Percentiles rank a stretch among this genome's conserved stretches.
These are phyloP conservation scores for Pyrus betulifolia DNA, from an alignment of 306 rosid genomes.

Conservation along the genomic window DNA sequence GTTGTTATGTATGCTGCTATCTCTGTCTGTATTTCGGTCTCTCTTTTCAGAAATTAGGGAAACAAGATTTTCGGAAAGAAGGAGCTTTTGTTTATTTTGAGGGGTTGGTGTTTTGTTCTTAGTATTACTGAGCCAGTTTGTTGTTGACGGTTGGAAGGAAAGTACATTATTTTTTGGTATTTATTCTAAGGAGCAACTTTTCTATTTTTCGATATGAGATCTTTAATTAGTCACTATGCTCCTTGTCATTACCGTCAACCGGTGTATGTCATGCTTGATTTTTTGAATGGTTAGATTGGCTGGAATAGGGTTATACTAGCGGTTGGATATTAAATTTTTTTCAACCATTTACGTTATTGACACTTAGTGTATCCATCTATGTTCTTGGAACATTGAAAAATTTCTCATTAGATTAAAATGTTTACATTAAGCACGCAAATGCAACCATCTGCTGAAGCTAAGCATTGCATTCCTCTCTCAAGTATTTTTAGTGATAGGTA, in stretches of 20 bases:
- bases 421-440: background rate
- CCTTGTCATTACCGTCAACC: background rate
- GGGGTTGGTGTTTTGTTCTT: slow-evolving; percentile 3
- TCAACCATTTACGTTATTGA: no score
- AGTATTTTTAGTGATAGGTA: background rate
- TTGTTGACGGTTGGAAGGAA: background rate
- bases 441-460: background rate
- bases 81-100: background rate
- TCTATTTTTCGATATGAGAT: background rate
- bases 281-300: background rate
- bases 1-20: slow-evolving; percentile 23
- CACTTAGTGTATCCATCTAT: no score
- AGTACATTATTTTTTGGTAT: background rate
- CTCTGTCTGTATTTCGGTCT: background rate
- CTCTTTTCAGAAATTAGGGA: slow-evolving; percentile 3
- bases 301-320: no score
- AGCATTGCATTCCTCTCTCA: background rate
- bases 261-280: background rate
- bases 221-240: background rate
- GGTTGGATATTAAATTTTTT: no score
- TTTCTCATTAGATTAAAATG: background rate
- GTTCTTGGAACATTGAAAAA: no score
- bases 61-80: background rate
- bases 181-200: background rate
- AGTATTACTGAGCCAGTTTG: slow-evolving; percentile 6